A percentile compares a stretch with the other conserved stretches of the same genome.
phyloP scores from a whole-genome alignment of 176 grass and related monocot genomes.

The Musa schizocarpa region DNA sequence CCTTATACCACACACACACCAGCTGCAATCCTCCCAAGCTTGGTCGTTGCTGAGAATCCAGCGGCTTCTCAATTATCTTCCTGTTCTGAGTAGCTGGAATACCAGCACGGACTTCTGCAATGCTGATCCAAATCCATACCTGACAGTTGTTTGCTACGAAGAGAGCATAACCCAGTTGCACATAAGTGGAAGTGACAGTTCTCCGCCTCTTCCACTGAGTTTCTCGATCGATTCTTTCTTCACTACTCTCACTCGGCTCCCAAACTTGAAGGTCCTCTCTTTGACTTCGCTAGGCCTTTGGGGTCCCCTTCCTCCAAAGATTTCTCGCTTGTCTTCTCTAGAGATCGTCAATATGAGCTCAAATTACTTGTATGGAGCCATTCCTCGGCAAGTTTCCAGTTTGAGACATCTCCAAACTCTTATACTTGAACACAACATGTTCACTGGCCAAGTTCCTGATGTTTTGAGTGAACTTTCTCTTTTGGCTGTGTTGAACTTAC shows the following conservation, averaged over 20 bases:
- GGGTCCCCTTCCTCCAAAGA: conserved; percentile 60
- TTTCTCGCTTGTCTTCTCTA: conserved; percentile 38
- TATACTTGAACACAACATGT: conserved; percentile 65
- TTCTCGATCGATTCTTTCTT: conserved; percentile 70
- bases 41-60: conserved; percentile 76
- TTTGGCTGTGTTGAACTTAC: conserved; percentile 56
- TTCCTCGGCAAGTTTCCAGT: conserved; percentile 46
- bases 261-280: conserved; percentile 80
- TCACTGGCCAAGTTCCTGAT: conserved; percentile 38
- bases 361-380: conserved; percentile 54
- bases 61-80: conserved; percentile 50
- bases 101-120: conserved; percentile 68
- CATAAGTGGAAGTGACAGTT: conserved; percentile 27
- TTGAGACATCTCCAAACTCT: conserved; percentile 57
- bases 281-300: conserved; percentile 68
- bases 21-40: conserved; percentile 50
- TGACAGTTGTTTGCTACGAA: conserved; percentile 68
- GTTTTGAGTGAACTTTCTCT: conserved; percentile 42
- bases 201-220: conserved; percentile 44
- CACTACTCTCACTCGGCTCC: conserved; percentile 60
- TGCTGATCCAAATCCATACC: conserved; percentile 20
- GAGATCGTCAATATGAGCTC: conserved; percentile 85
- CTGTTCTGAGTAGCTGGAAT: conserved; percentile 56
- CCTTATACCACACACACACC: conserved; percentile 38
- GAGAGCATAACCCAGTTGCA: conserved; percentile 78